phyloP scores from a whole-genome alignment of 495 filamentous ascomycete species.

The Trichoderma orchidacearum region DNA sequence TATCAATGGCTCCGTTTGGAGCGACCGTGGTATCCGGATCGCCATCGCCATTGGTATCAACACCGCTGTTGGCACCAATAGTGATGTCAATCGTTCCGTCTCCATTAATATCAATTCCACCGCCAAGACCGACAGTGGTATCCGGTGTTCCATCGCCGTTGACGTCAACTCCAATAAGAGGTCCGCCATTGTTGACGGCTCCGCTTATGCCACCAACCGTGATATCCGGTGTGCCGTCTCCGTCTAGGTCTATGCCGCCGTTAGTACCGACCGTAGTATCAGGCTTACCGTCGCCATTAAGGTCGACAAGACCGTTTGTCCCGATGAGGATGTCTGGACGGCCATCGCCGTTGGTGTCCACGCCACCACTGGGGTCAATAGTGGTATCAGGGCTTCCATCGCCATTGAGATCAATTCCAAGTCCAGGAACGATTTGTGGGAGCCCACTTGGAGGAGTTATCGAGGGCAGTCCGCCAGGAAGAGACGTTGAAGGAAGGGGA shows the following conservation, averaged over 20 bases:
- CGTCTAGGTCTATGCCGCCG: too few relatives aligned
- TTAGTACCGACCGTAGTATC: too few relatives aligned
- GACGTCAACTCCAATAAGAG: too few relatives aligned
- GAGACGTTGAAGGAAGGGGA: too few relatives aligned
- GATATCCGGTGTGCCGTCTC: too few relatives aligned
- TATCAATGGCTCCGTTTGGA: not conserved
- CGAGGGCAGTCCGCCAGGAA: too few relatives aligned
- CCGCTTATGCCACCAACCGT: too few relatives aligned
- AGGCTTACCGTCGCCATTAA: not conserved
- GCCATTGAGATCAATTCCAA: too few relatives aligned
- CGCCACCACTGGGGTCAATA: not conserved
- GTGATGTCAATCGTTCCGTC: not conserved
- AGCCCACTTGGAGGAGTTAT: too few relatives aligned
- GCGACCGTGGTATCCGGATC: not conserved
- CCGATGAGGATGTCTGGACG: not conserved
- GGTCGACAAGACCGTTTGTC: not conserved
- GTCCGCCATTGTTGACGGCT: too few relatives aligned
- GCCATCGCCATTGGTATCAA: not conserved
- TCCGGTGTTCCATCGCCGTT: not conserved
- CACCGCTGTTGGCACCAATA: not conserved
- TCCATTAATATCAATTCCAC: not conserved
- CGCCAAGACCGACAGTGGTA: not conserved
- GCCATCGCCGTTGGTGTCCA: not conserved
- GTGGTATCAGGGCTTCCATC: not conserved
- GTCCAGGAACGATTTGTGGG: too few relatives aligned